Conservation (phyloP, 192 early-diverging fungal genomes). For the Coemansia reversa region DNA sequence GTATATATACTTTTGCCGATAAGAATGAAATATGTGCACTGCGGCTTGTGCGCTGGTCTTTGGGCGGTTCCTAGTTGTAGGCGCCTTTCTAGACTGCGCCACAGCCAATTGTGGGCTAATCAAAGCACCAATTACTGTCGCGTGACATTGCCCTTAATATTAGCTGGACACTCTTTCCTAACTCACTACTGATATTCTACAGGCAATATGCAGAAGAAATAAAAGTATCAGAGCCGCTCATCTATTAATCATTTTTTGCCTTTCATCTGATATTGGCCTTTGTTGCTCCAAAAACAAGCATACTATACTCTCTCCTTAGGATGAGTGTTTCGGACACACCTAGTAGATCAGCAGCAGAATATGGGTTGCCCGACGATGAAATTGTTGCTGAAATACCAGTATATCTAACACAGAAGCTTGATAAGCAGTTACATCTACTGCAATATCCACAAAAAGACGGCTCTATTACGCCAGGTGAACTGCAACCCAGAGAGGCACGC, state of each 20-base stretch:
- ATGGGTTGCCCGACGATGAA: conserved; percentile 61
- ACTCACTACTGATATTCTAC: background rate
- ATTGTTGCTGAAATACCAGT: conserved; percentile 77
- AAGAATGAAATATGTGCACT: background rate
- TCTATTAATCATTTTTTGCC: background rate
- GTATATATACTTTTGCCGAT: background rate
- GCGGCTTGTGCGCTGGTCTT: background rate
- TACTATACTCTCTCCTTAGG: background rate
- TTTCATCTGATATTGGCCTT: background rate
- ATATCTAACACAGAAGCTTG: conserved; percentile 68
- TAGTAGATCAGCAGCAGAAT: conserved; percentile 23
- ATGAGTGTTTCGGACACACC: background rate
- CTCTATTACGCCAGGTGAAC: conserved; percentile 50
- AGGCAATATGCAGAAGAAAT: background rate
- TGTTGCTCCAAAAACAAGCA: background rate
- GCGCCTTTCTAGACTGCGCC: background rate
- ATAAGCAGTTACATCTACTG: conserved; percentile 71
- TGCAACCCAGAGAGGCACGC: conserved; percentile 62
- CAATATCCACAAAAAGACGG: conserved; percentile 73
- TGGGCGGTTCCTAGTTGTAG: background rate
- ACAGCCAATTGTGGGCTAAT: background rate
- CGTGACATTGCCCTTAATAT: conserved; percentile 5
- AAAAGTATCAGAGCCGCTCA: background rate
- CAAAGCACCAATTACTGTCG: background rate
- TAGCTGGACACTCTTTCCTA: background rate